Percentiles rank a stretch among this genome's conserved stretches.
phyloP scores from a whole-genome alignment of 768 basidiomycete species.

The Psilocybe cubensis region DNA sequence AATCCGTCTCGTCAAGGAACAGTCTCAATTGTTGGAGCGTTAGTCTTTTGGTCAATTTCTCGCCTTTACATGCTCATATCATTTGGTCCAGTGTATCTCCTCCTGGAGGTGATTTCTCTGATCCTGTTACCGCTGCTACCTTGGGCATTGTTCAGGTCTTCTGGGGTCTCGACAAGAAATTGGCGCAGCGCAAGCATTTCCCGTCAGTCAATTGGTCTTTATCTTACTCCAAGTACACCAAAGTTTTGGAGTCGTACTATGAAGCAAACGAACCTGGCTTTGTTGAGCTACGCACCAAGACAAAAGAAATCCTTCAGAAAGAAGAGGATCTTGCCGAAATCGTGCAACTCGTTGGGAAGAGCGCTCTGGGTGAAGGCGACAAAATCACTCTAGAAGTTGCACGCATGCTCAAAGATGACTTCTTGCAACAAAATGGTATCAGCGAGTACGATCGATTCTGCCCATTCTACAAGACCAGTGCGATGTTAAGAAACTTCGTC shows the following conservation, averaged over 20 bases:
- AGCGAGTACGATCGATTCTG: constrained; percentile 97
- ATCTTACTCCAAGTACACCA: constrained; percentile 99
- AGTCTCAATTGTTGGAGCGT: constrained; percentile 99
- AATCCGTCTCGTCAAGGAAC: constrained; percentile 88
- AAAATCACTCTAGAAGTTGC: constrained; percentile 99
- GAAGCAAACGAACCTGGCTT: constrained; percentile 93
- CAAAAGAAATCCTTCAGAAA: constrained; percentile 98
- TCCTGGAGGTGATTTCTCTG: constrained; percentile 98
- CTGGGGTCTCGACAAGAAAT: constrained; percentile 99
- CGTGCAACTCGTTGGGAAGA: constrained; percentile 99
- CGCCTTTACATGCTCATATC: constrained; percentile 3
- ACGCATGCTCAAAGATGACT: constrained; percentile 96
- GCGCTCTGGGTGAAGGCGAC: constrained; percentile 94
- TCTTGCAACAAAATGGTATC: constrained; percentile 98
- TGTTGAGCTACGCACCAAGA: constrained; percentile 86
- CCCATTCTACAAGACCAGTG: constrained; percentile 98
- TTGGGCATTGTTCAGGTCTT: constrained; percentile 99
- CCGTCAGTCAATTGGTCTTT: constrained; percentile 99
- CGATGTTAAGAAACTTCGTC: constrained; percentile 95
- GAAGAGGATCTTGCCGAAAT: constrained; percentile 99
- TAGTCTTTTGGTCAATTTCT: constrained; percentile 39
- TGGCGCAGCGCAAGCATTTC: constrained; percentile 99
- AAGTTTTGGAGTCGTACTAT: constrained; percentile 91
- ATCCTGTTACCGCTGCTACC: constrained; percentile 97
- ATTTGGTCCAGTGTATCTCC: constrained; percentile 81